A percentile compares a stretch with the other conserved stretches of the same genome.
These are phyloP conservation scores for Piedraia hortae DNA, from an alignment of 2,329 filamentous ascomycete species.

Conservation along the genomic window DNA sequence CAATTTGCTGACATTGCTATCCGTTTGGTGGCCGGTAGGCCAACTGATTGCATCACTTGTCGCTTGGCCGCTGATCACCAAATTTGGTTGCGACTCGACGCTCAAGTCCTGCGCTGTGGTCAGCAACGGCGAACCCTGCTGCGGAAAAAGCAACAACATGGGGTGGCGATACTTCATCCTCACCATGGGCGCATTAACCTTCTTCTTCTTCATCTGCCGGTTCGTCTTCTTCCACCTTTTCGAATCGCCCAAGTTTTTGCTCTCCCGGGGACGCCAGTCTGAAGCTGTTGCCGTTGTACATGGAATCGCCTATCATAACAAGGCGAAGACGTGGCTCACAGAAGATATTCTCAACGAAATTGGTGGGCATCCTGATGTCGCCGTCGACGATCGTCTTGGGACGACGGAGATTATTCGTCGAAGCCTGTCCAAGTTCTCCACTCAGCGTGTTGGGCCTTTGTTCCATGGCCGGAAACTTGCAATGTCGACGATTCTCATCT, in stretches of 20 bases:
- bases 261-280: constrained; percentile 45
- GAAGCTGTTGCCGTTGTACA: constrained; percentile 61
- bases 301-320: constrained; percentile 37
- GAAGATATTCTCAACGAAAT: constrained; percentile 34
- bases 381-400: constrained; percentile 15
- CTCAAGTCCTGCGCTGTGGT: constrained; percentile 10
- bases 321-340: constrained; percentile 45
- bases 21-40: constrained; percentile 66
- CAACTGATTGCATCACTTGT: constrained; percentile 40
- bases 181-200: constrained; percentile 42
- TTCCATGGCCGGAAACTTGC: constrained; percentile 23
- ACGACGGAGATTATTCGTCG: constrained; percentile 25
- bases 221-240: constrained; percentile 60
- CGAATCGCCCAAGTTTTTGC: constrained; percentile 63
- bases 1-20: constrained; percentile 57
- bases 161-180: constrained; percentile 54
- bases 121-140: too few relatives aligned
- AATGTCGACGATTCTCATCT: constrained; percentile 27
- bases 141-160: too few relatives aligned
- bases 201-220: constrained; percentile 50
- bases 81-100: constrained; percentile 16
- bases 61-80: constrained; percentile 7
- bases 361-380: constrained; percentile 26
- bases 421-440: constrained; percentile 37
- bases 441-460: constrained; percentile 36